These are phyloP conservation scores for Schoenoplectus triqueter DNA, from an alignment of 202 grass and related monocot species.

Conservation along the genomic window DNA sequence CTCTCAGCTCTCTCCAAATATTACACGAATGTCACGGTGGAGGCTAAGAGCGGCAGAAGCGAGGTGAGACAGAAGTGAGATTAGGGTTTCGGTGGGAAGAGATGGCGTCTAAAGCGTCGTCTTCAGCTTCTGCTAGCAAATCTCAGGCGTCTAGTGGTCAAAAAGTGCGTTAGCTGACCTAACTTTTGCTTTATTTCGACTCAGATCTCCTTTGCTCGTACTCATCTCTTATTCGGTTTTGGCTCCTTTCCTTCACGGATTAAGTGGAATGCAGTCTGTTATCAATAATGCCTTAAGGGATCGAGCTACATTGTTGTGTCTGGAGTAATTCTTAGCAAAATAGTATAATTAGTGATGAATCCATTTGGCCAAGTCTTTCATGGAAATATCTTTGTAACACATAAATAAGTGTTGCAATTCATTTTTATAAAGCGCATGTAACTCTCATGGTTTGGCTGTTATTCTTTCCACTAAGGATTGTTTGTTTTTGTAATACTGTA, in stretches of 20 bases:
- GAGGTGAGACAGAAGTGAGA: not conserved
- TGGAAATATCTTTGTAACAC: not conserved
- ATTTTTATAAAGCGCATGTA: not conserved
- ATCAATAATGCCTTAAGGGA: not conserved
- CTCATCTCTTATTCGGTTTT: not conserved
- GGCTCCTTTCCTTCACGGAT: not conserved
- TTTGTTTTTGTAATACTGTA: not conserved
- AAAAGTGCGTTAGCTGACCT: conserved; percentile 33
- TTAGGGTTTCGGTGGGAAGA: conserved; percentile 45
- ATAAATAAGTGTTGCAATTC: not conserved
- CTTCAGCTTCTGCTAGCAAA: conserved; percentile 50
- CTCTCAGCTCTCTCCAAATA: not conserved
- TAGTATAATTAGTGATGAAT: not conserved
- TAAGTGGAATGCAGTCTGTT: not conserved
- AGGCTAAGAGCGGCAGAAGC: not conserved
- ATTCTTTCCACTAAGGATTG: not conserved
- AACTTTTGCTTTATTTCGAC: conserved; percentile 12
- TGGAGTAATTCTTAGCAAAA: not conserved
- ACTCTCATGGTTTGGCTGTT: not conserved
- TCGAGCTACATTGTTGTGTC: conserved; percentile 38
- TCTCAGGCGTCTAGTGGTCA: conserved; percentile 45
- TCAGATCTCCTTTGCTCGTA: not conserved
- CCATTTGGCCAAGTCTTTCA: not conserved
- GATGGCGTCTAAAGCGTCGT: conserved; percentile 52
- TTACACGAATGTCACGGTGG: conserved; percentile 8